Evolutionary conservation across 2,329 filamentous ascomycete genomes (phyloP), one percentile per base, ranked within the genome.

Genomic region (Cercospora nicotianae): DNA sequence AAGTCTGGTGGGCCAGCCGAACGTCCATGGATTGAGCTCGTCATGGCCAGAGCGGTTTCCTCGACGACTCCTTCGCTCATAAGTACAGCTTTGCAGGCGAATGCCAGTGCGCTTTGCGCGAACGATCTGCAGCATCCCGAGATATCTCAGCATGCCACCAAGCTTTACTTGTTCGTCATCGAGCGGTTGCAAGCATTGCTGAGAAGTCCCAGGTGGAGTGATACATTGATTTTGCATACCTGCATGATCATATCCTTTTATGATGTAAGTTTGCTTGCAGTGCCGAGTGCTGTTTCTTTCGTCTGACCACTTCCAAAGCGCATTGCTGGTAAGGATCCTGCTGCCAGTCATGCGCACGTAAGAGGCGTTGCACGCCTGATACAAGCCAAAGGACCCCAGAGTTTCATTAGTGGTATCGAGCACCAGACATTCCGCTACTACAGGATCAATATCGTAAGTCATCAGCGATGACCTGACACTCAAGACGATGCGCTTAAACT

Each of bases 361-460:
- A 20, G 58, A 13, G 66, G 63, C 23, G 62, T 68, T 39, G 58
- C 63, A 5, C 57, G 61, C 12, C 31, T 68, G 4, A 68, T 68
- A 28, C 36, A 63, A 33, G 62, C 61, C 18, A 68, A 65, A 59
- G 63, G 66, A 16, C 66, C 63, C 3, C 62, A 51, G 4, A 65
- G 45, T 13, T 65, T 65, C 58, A 59, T 33, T 4, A 12, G 16
- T 20, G 66, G 63, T 33, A 58, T 68, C 31, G 62, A 68, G 59
- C 66, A 68, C 36, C 61, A 33, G 58, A 65, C 63, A 13, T 68
- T 68, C 9, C 62, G 66, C 5, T 68, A 65, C 13, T 68, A 62
- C 16, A 65, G 66, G 30, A 63, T 65, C 57, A 65, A 62, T 10
- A 33, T 68, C 28, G 58, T 65, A 62, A 36, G 62, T 68, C 39